A percentile compares a stretch with the other conserved stretches of the same genome.
Evolutionary conservation across 116 monocot species (phyloP).

Genomic region (Papilionanthe hybrid): DNA sequence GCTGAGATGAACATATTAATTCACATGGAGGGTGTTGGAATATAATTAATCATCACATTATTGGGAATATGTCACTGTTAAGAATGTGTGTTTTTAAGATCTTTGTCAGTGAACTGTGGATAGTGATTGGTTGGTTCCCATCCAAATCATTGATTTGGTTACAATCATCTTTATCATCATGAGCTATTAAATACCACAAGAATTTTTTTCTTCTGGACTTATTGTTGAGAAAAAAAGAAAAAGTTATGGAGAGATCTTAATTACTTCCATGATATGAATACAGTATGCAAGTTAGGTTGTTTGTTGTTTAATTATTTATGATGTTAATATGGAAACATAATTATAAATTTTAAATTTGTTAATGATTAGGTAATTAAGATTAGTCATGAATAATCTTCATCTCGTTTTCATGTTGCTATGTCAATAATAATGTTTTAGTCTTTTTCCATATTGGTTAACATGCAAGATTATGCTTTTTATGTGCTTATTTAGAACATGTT

Average conservation of each 20-base stretch:
- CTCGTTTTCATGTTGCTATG: too few species aligned
- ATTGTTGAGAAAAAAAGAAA: background rate
- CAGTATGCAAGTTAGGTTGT: background rate
- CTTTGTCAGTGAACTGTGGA: background rate
- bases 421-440: too few species aligned
- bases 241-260: background rate
- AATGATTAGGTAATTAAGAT: too few species aligned
- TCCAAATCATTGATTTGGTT: constrained; percentile 1
- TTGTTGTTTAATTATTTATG: too few species aligned
- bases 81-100: background rate
- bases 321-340: too few species aligned
- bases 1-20: background rate
- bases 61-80: background rate
- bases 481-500: too few species aligned
- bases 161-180: background rate
- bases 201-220: background rate
- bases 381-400: too few species aligned
- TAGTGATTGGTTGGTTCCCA: background rate
- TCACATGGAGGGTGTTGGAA: background rate
- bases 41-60: background rate
- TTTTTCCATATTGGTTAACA: too few species aligned
- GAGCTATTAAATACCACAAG: background rate
- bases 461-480: too few species aligned
- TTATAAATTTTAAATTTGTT: too few species aligned
- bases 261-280: background rate